Evolutionary conservation across 768 basidiomycete genomes (phyloP).

Genomic region (Naganishia antarctica): DNA sequence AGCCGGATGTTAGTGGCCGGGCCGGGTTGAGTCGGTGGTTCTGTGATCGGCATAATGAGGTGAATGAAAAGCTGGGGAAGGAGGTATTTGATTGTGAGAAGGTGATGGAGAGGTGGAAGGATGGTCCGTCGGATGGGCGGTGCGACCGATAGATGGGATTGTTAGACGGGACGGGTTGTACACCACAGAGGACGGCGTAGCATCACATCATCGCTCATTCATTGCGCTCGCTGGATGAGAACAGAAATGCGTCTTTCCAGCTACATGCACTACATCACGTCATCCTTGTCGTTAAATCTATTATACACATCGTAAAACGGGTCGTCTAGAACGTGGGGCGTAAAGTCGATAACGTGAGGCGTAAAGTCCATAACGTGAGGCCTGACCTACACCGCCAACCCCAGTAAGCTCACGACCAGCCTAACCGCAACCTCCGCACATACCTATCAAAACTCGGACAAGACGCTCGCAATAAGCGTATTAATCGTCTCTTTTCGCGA

Average conservation of each 20-base stretch:
- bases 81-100: constrained; percentile 71
- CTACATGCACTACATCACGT: no score
- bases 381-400: no score
- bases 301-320: no score
- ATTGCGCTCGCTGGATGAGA: no score
- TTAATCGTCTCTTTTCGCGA: constrained; percentile 48
- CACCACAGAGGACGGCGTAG: not conserved
- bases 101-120: constrained; percentile 84
- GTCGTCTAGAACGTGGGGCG: no score
- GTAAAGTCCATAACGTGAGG: no score
- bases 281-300: no score
- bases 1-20: constrained; percentile 74
- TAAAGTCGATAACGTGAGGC: not conserved
- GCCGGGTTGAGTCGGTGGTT: constrained; percentile 72
- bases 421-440: no score
- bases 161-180: not conserved
- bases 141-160: constrained; percentile 60
- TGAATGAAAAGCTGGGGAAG: constrained; percentile 83
- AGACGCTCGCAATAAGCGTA: constrained; percentile 45
- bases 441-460: constrained; percentile 29
- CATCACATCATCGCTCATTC: no score
- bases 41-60: constrained; percentile 87
- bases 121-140: constrained; percentile 78
- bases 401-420: not conserved
- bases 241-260: no score